These are phyloP conservation scores for Thymus mandschuricus DNA, from an alignment of 257 asterid species.

Conservation along the genomic window DNA sequence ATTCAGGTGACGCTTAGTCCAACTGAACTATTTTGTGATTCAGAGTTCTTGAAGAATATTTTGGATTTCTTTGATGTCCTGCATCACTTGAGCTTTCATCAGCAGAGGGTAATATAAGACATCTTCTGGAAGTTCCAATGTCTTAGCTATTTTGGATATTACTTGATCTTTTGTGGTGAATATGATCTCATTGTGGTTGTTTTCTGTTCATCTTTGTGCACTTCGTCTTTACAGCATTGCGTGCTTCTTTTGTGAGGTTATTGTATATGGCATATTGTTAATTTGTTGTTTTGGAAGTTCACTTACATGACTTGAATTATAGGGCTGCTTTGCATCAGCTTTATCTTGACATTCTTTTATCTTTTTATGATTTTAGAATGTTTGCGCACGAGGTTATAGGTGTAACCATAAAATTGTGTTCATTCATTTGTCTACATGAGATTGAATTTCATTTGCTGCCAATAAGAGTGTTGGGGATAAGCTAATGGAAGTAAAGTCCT, in stretches of 20 bases:
- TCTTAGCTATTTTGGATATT: constrained; percentile 6
- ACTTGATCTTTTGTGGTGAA: no score
- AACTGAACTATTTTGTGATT: constrained; percentile 60
- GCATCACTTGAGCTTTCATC: constrained; percentile 57
- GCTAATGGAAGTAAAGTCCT: no score
- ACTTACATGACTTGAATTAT: neutral
- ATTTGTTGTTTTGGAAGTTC: constrained; percentile 13
- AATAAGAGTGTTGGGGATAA: neutral
- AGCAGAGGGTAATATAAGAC: constrained; percentile 64
- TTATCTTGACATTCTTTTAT: constrained; percentile 18
- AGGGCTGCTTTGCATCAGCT: constrained; percentile 16
- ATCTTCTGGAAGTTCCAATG: constrained; percentile 24
- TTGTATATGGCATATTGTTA: constrained; percentile 4
- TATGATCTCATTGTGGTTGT: neutral
- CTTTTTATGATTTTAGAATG: constrained; percentile 6
- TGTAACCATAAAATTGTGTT: neutral
- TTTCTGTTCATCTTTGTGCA: constrained; percentile 15
- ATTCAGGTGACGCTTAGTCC: constrained; percentile 69
- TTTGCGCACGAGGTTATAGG: neutral
- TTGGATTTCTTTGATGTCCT: constrained; percentile 53
- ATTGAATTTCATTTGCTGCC: neutral
- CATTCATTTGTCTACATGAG: neutral
- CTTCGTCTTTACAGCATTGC: neutral
- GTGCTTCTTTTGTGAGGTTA: neutral
- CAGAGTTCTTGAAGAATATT: constrained; percentile 59